Percentiles rank a stretch among this genome's conserved stretches.
Evolutionary conservation across 1,139 yeast species (phyloP).

Genomic region (Sugiyamaella sp.): DNA sequence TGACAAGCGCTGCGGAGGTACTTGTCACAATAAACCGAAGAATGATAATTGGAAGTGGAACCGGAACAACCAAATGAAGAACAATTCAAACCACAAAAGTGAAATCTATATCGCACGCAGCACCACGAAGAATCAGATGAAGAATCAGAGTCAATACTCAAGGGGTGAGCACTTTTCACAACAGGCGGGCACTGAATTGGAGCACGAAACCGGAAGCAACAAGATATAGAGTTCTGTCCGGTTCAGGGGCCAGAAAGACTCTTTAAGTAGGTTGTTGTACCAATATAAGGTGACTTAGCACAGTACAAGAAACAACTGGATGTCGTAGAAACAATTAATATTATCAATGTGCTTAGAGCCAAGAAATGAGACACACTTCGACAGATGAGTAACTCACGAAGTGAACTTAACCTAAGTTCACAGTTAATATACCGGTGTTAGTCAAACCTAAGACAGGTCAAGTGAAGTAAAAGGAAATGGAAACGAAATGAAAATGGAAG

Average conservation of each 20-base stretch:
- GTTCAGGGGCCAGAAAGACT: not conserved
- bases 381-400: no score
- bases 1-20: no score
- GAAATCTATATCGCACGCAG: no score
- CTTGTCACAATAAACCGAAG: no score
- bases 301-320: not conserved
- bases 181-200: not conserved
- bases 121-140: no score
- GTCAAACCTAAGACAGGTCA: not conserved
- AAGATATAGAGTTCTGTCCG: not conserved
- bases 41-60: no score
- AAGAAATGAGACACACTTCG: not conserved
- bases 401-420: not conserved
- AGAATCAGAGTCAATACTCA: no score
- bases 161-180: no score
- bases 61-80: no score
- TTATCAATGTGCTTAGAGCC: not conserved
- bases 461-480: not conserved
- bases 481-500: not conserved
- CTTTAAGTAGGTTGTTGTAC: not conserved
- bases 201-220: not conserved
- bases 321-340: not conserved
- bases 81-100: no score
- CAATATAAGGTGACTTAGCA: not conserved
- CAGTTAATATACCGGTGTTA: not conserved